Evolutionary conservation across 1,284 basidiomycete genomes (phyloP).

Genomic region (Moniliophthora roreri): DNA sequence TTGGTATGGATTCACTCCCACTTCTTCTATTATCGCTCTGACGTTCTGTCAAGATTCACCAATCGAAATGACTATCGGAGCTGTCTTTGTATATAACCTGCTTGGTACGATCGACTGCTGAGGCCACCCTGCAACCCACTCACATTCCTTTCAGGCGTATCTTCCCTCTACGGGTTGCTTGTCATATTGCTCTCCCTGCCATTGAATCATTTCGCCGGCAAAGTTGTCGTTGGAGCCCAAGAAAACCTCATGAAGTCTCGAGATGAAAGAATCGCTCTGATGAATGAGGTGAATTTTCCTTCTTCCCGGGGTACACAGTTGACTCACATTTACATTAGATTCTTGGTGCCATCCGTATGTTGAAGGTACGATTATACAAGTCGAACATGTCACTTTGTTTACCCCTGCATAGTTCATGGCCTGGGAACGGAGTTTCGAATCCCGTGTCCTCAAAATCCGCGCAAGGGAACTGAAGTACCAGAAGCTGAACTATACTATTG

Average conservation of each 20-base stretch:
- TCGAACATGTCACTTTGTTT: no score
- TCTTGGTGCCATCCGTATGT: conserved; percentile 88
- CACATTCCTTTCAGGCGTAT: conserved; percentile 42
- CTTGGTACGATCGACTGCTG: conserved; percentile 53
- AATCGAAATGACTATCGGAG: conserved; percentile 81
- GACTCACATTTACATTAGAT: conserved; percentile 41
- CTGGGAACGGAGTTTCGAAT: conserved; percentile 91
- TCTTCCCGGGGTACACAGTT: no score
- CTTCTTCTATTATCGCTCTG: neutral
- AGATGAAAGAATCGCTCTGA: conserved; percentile 86
- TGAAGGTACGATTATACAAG: no score
- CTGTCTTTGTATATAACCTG: conserved; percentile 78
- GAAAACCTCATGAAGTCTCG: conserved; percentile 91
- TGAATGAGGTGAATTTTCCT: conserved; percentile 95
- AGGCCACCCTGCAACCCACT: neutral
- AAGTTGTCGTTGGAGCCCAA: conserved; percentile 78
- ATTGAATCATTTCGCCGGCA: conserved; percentile 85
- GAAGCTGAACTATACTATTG: conserved; percentile 83
- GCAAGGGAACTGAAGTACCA: conserved; percentile 83
- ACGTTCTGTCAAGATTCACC: conserved; percentile 63
- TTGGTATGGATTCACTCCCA: conserved; percentile 39
- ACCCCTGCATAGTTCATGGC: conserved; percentile 74
- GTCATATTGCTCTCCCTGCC: conserved; percentile 85
- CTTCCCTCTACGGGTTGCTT: conserved; percentile 79
- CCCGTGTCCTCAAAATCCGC: conserved; percentile 70